These are phyloP conservation scores for Coccinonectria pachysandricola DNA, from an alignment of 2,329 filamentous ascomycete species.

Conservation along the genomic window DNA sequence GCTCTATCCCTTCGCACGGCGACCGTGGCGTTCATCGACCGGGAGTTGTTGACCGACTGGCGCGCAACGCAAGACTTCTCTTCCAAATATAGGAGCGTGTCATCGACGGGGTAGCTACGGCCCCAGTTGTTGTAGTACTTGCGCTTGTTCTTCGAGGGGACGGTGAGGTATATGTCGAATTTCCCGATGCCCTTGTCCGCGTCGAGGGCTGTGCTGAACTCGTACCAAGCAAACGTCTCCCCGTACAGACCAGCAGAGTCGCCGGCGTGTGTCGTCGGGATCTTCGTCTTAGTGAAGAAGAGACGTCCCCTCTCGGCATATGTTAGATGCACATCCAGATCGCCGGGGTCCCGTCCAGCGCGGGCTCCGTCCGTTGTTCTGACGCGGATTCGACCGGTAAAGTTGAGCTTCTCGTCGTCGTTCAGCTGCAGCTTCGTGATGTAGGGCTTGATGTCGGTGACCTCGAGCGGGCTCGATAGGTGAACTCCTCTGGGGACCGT, in stretches of 20 bases:
- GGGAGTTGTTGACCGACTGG: background rate
- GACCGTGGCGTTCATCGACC: slow-evolving; percentile 4
- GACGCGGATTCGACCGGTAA: slow-evolving; percentile 19
- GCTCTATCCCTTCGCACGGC: slow-evolving; percentile 1
- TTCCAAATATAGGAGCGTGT: slow-evolving; percentile 18
- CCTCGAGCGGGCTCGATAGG: slow-evolving; percentile 19
- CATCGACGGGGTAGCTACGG: slow-evolving; percentile 18
- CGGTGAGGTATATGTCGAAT: slow-evolving; percentile 20
- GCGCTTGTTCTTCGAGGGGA: slow-evolving; percentile 9
- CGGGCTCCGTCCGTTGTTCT: slow-evolving; percentile 4
- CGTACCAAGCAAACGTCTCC: slow-evolving; percentile 21
- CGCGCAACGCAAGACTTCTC: slow-evolving; percentile 16
- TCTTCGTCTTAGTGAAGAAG: slow-evolving; percentile 2
- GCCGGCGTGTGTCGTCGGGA: slow-evolving; percentile 7
- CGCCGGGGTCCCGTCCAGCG: slow-evolving; percentile 10
- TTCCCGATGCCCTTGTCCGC: slow-evolving; percentile 18
- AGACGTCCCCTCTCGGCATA: slow-evolving; percentile 6
- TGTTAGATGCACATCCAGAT: slow-evolving; percentile 15
- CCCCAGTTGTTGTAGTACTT: slow-evolving; percentile 16
- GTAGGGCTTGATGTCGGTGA: slow-evolving; percentile 24
- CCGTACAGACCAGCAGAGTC: slow-evolving; percentile 12
- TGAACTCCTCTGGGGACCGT: slow-evolving; percentile 21
- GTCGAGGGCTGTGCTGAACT: slow-evolving; percentile 18
- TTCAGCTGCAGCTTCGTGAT: slow-evolving; percentile 18
- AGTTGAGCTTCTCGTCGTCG: slow-evolving; percentile 12